A percentile compares a stretch with the other conserved stretches of the same genome.
Evolutionary conservation across 1,139 yeast species (phyloP).

Genomic region (Geotrichum reessii): DNA sequence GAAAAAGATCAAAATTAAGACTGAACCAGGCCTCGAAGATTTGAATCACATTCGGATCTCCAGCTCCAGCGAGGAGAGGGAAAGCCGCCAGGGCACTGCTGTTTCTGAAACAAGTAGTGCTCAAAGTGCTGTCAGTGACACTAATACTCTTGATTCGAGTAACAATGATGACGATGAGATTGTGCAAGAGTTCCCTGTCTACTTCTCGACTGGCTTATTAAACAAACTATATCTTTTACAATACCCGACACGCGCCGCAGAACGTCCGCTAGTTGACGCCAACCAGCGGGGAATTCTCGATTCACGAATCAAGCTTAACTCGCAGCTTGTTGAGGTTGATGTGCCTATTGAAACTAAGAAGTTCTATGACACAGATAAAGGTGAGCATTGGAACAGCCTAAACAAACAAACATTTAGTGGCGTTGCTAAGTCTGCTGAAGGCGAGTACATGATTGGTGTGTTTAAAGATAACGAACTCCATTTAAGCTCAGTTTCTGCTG

Average conservation of each 20-base stretch:
- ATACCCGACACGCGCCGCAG: constrained; percentile 63
- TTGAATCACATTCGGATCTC: not conserved
- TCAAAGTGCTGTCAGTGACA: not conserved
- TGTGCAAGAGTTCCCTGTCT: constrained; percentile 68
- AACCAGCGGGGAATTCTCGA: constrained; percentile 42
- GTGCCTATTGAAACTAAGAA: constrained; percentile 59
- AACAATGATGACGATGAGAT: constrained; percentile 59
- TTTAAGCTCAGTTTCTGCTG: constrained; percentile 58
- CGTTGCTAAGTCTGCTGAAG: constrained; percentile 48
- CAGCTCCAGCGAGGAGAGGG: not conserved
- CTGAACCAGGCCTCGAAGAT: not conserved
- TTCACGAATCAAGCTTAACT: constrained; percentile 56
- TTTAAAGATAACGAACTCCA: constrained; percentile 50
- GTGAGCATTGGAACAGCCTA: constrained; percentile 58
- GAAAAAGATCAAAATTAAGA: not conserved
- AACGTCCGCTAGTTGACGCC: constrained; percentile 42
- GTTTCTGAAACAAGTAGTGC: not conserved
- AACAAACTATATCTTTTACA: constrained; percentile 49
- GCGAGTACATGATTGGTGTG: constrained; percentile 55
- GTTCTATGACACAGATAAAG: constrained; percentile 61
- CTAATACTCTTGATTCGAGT: not conserved
- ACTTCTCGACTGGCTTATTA: constrained; percentile 35
- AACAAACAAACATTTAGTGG: constrained; percentile 63
- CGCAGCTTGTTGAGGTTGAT: constrained; percentile 60
- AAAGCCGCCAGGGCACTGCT: not conserved